phyloP scores from a whole-genome alignment of 768 basidiomycete species.

The Dacryopinax primogenitus region DNA sequence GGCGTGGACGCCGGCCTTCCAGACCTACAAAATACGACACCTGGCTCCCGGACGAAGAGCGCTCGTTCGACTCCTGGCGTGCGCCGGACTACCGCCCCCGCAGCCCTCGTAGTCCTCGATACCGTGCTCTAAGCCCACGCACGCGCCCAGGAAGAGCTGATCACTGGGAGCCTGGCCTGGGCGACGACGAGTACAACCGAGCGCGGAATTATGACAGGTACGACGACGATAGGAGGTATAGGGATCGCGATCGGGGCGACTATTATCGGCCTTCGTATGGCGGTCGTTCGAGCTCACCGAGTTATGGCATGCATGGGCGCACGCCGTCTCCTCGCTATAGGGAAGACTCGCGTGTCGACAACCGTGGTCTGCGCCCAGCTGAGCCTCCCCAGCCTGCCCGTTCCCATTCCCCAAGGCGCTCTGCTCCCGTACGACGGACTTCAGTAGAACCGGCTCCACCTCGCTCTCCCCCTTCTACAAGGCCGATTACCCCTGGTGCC shows the following conservation, averaged over 20 bases:
- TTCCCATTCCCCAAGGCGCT: neutral
- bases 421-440: neutral
- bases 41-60: neutral
- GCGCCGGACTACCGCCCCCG: neutral
- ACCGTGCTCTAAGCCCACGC: neutral
- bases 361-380: neutral
- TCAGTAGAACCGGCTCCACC: neutral
- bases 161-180: neutral
- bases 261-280: neutral
- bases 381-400: neutral
- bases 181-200: neutral
- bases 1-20: neutral
- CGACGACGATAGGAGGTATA: neutral
- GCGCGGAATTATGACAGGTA: neutral
- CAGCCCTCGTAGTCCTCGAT: neutral
- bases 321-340: neutral
- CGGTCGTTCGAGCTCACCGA: neutral
- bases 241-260: conserved; percentile 3
- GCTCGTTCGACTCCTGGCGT: neutral
- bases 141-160: neutral
- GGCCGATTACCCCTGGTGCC: neutral
- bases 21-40: neutral
- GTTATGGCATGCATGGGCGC: neutral
- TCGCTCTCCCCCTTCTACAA: neutral
- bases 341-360: neutral